phyloP scores from a whole-genome alignment of 1,284 basidiomycete species.

The Ustilago hordei region DNA sequence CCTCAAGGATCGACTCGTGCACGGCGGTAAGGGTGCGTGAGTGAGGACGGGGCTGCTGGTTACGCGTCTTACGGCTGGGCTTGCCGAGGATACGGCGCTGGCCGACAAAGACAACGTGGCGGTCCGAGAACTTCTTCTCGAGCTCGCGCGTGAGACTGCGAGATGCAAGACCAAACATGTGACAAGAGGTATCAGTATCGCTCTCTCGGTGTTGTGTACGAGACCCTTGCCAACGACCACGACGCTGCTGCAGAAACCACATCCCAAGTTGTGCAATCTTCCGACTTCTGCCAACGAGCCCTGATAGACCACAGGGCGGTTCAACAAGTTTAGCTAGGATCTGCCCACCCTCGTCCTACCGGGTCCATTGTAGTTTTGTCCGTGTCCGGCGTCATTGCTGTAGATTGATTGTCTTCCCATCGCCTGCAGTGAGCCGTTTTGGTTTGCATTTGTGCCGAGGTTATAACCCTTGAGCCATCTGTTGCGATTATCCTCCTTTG shows the following conservation, averaged over 20 bases:
- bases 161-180: not conserved
- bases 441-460: not conserved
- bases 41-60: constrained; percentile 95
- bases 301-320: not conserved
- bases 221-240: not conserved
- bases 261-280: too few species aligned
- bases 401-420: not conserved
- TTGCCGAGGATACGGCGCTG: constrained; percentile 99
- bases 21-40: constrained; percentile 96
- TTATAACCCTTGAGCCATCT: not conserved
- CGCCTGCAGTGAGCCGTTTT: not conserved
- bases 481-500: too few species aligned
- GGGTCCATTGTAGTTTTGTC: too few species aligned
- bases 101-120: constrained; percentile 97
- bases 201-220: not conserved
- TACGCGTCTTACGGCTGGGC: constrained; percentile 90
- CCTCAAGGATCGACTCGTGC: constrained; percentile 98
- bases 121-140: constrained; percentile 99
- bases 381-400: too few species aligned
- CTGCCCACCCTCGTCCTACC: too few species aligned
- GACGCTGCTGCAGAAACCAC: not conserved
- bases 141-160: constrained; percentile 94
- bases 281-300: not conserved
- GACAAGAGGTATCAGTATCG: constrained; percentile 19
- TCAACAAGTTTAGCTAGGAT: not conserved